Base-by-base conservation (phyloP, 345 rosid species). In the Bruguiera gymnorhiza region DNA sequence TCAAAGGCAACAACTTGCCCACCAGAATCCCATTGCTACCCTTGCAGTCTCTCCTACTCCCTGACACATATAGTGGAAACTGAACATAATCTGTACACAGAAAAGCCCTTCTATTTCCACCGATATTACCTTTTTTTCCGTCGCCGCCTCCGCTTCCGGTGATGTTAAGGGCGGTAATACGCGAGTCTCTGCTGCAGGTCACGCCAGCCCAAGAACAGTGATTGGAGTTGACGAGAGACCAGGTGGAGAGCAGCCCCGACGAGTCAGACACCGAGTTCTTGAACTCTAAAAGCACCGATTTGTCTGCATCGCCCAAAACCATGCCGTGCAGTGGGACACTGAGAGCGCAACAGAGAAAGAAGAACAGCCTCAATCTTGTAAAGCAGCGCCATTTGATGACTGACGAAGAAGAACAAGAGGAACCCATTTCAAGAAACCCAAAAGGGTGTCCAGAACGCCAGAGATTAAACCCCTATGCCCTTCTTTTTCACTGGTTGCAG, bases 201-300 rank as follows among this genome's bases (percentile, higher is more conserved):
- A 93, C 94, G 15, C 97, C 96, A 60, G 61, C 56, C 97, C 96
- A 93, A 24, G 78, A 73, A 66, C 97, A 91, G 80, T 83, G 81
- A 48, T 80, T 74, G 59, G 86, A 73, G 48, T 60, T 79, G 62
- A 27, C 70, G 71, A 54, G 70, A 60, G 72, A 74, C 98, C 98
- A 93, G 67, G 80, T 76, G 21, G 83, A 75, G 30, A 91, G 89
- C 74, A 89, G 54, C 59, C 91, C 96, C 6, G 78, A 73, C 21
- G 87, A 81, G 75, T 91, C 98, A 15, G 86, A 81, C 16, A 89
- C 82, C 1, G 85, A 81, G 67, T 75, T 76, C 86, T 88, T 93
- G 76, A 93, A 86, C 83, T 83, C 83, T 43, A 91, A 74, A 60
- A 93, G 84, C 69, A 71, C 84, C 39, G 88, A 85, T 80, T 86